Evolutionary conservation across 208 protist species (phyloP), one percentile per base, ranked within the genome.

Genomic region (Acanthamoeba royreba): DNA sequence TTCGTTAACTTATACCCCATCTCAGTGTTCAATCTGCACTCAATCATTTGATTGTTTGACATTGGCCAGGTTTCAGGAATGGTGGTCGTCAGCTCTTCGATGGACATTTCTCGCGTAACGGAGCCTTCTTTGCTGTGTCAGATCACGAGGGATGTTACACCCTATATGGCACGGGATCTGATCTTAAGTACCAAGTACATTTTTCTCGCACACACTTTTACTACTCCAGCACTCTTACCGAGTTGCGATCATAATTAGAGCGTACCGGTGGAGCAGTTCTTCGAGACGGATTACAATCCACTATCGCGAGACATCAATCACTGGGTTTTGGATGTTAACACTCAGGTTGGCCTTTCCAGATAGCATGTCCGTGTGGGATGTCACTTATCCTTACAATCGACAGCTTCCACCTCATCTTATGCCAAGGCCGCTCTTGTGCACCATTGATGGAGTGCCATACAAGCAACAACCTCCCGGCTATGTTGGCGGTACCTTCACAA

Each of bases 211-310:
- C n/a, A n/a, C n/a, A n/a, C n/a, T n/a, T n/a, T n/a, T n/a, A n/a
- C n/a, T n/a, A n/a, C n/a, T n/a, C n/a, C n/a, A n/a, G n/a, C n/a
- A n/a, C n/a, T n/a, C n/a, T n/a, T n/a, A n/a, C n/a, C n/a, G n/a
- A n/a, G n/a, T n/a, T n/a, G n/a, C n/a, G n/a, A n/a, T n/a, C n/a
- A n/a, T n/a, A n/a, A n/a, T n/a, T n/a, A 83, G 72, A 31, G 42
- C 43, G 87, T 92, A 61, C 87, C 87, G 1, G 58, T 92, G 42
- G 87, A 92, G 43, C 87, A 92, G 25, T 92, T 92, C 43, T 92
- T 92, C 38, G 58, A 92, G 45, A 92, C 87, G 28, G 87, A 92
- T 46, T 92, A 81, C 40, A 33, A 79, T 38, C 87, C 87, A 22
- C 58, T 92, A 1, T 11, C 79, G 0, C 31, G 87, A 35, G 87